Evolutionary conservation across 345 rosid species (phyloP).

Genomic region (Angophora floribunda): DNA sequence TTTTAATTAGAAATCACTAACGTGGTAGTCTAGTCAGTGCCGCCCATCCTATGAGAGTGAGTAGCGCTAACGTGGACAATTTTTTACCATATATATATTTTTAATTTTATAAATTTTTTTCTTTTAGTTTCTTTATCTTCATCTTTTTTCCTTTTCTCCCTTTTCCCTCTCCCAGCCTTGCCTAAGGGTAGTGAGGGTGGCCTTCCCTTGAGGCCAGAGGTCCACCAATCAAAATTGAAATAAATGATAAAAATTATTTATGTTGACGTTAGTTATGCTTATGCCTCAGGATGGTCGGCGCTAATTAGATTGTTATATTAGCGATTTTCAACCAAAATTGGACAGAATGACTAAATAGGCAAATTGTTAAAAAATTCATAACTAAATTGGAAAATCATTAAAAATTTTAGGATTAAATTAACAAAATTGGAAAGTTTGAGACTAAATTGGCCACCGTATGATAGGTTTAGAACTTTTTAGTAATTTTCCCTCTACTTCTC

Average conservation of each 20-base stretch:
- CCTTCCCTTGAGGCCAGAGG: not conserved
- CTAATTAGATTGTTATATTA: accelerated
- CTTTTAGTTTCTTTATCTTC: not conserved
- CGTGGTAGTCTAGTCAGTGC: not conserved
- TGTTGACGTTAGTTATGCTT: not conserved
- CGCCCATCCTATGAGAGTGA: accelerated
- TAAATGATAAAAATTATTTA: not conserved
- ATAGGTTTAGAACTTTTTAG: too few relatives aligned
- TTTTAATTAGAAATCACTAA: not conserved
- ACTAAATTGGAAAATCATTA: not conserved
- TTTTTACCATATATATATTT: not conserved
- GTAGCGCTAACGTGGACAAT: accelerated
- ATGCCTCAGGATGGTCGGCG: accelerated
- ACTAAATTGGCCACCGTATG: too few relatives aligned
- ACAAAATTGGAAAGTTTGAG: too few relatives aligned
- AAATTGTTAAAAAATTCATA: not conserved
- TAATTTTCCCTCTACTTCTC: not conserved
- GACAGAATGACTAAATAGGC: too few relatives aligned
- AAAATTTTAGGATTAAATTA: too few relatives aligned
- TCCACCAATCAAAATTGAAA: too few relatives aligned
- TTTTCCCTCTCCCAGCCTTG: not conserved
- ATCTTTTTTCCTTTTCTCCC: not conserved
- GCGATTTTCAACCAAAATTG: accelerated
- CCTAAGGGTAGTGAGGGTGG: not conserved
- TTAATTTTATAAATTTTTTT: too few relatives aligned